phyloP scores from a whole-genome alignment of 2,329 filamentous ascomycete genomes.

The Truncatella angustata region DNA sequence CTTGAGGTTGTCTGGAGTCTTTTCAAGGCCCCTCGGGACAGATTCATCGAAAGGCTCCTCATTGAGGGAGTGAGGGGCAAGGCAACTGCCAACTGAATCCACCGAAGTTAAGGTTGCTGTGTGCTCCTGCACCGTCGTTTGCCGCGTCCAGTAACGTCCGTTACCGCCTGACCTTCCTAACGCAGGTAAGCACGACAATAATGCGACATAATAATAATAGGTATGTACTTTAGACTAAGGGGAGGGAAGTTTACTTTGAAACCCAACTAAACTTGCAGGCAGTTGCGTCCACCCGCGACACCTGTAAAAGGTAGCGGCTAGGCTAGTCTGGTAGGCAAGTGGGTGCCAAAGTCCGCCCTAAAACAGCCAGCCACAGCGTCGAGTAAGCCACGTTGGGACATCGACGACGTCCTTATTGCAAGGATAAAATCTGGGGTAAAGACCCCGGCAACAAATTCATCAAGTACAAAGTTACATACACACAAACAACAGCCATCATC shows the following conservation, averaged over 20 bases:
- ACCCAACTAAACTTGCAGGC: background rate
- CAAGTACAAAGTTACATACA: too few species aligned
- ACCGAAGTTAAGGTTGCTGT: background rate
- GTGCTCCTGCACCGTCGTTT: background rate
- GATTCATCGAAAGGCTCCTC: constrained; percentile 4
- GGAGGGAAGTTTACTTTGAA: background rate
- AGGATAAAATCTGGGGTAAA: background rate
- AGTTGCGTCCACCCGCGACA: background rate
- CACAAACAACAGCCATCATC: too few species aligned
- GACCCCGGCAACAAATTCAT: too few species aligned
- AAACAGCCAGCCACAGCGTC: background rate
- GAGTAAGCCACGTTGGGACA: background rate
- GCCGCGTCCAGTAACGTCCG: background rate
- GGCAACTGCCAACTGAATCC: background rate
- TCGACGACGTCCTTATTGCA: background rate
- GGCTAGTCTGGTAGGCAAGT: background rate
- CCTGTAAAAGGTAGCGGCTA: too few species aligned
- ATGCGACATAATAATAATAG: background rate
- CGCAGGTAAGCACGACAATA: constrained; percentile 1
- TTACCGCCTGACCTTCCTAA: constrained; percentile 12
- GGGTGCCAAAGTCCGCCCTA: background rate
- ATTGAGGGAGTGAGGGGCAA: constrained; percentile 5
- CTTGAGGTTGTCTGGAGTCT: constrained; percentile 11
- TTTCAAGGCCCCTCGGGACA: constrained; percentile 8
- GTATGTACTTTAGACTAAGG: background rate